Base-by-base conservation (phyloP, 345 rosid genomes). In the Sonneratia alba region DNA sequence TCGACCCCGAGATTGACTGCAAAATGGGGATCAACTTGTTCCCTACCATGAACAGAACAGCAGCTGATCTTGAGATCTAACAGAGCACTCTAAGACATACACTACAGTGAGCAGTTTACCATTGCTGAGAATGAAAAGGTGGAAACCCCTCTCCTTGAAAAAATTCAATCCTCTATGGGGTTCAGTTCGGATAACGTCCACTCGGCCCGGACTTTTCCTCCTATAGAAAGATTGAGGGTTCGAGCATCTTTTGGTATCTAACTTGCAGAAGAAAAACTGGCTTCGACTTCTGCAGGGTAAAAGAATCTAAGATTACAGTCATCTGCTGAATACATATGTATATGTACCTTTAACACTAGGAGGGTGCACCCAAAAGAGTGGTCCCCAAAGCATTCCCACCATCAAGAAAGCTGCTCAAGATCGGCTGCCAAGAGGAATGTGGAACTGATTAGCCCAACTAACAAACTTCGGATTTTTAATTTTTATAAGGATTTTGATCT, bases 391-490 rank as follows among this genome's bases (percentile, higher is more conserved):
- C 83, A 76, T 76, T 83, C 27, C 86, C 87, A 0, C 74, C 82
- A 7, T 86, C 96, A 67, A 91, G 94, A 77, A 87, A 89, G 83
- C 80, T 80, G 82, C 86, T 83, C 70, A 90, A 81, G 71, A 84
- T 76, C 24, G 87, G 83, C 98, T 91, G 90, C 72, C 85, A 24
- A 45, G 64, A 64, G 68, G 57, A 37, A 45, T 66, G 66, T 72
- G 66, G 57, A 47, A 74, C 43, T 27, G 13, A 14, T 27, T 27
- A 62, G 7, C 2, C 15, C 51, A 47, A 10, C 7, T 59, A 59
- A 1, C 32, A 59, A 22, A 59, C 36, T 59, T 21, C 22, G 4
- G 3, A 1, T 27, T 27, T 27, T 27, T 27, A 27, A n/a, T 59
- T 59, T 10, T 7, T 22, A 6, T 59, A 21, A 32, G 66, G 4